Evolutionary conservation across 345 rosid genomes (phyloP), one percentile per base, ranked within the genome.

Genomic region (Eucalyptus tenuipes): DNA sequence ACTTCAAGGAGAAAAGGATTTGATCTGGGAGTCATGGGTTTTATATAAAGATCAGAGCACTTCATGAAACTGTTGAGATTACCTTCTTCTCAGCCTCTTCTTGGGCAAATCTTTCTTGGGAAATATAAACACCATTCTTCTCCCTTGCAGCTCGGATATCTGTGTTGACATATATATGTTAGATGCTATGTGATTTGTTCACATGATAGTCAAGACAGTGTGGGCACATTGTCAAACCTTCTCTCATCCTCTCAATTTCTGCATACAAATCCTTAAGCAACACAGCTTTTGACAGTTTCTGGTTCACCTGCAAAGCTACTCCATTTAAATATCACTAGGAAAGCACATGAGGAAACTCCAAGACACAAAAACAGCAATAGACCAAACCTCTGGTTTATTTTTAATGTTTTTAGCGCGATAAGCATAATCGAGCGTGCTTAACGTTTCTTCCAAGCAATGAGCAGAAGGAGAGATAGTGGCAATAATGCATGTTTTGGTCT

Each of bases 81-180:
- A 96, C 99, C 97, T 97, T 97, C 96, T 97, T 96, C 91, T 96
- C 99, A 89, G 95, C 94, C 93, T 96, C 99, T 84, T 96, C 99
- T 88, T 93, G 96, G 68, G 91, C 89, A 95, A 90, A 95, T 94
- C 99, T 94, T 89, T 96, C 99, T 86, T 95, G 96, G 31, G 99
- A 95, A 75, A 97, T 89, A 87, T 96, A 96, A n/a, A 96, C 94
- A 87, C 99, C 99, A 91, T 96, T 96, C 91, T 92, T 96, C 85
- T 96, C 98, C 94, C 99, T 95, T 68, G 99, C 99, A 29, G 99
- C 98, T 90, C 95, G 94, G 88, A 96, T 94, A 91, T 97, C 99
- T 97, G 95, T 92, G 90, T 87, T 88, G 47, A 75, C 47, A 75
- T 40, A 20, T 71, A 10, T 75, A 40, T 40, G 82, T 75, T 75